Conservation (phyloP, 139 green algal species). For the Chlamydomonas applanata region DNA sequence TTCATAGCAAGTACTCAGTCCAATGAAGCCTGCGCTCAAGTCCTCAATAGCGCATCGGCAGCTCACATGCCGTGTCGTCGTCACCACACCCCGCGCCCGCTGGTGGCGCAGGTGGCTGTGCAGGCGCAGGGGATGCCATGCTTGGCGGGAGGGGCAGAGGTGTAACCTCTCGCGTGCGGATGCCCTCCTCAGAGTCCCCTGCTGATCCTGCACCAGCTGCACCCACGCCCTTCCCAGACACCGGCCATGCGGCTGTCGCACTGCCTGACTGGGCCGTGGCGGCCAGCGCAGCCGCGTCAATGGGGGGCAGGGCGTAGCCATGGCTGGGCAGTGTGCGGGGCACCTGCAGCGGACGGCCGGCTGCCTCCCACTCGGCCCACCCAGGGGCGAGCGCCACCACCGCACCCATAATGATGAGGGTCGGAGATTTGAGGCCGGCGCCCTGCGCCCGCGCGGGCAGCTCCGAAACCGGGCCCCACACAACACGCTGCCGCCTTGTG, state of each 20-base stretch:
- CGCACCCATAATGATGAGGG: constrained; percentile 87
- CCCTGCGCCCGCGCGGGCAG: constrained; percentile 38
- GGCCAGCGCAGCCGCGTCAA: not conserved
- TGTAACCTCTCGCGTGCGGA: no score
- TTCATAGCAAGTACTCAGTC: no score
- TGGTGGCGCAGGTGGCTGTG: not conserved
- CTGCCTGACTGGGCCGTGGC: not conserved
- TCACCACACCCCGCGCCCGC: not conserved
- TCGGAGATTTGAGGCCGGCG: constrained; percentile 67
- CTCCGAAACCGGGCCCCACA: constrained; percentile 66
- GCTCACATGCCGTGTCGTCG: not conserved
- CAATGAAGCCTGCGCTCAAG: no score
- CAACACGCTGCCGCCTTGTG: constrained; percentile 75
- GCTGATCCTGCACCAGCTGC: constrained; percentile 11
- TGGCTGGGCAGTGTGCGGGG: not conserved
- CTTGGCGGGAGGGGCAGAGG: no score
- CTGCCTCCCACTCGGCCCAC: constrained; percentile 20
- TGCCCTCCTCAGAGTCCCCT: not conserved
- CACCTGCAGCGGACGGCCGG: constrained; percentile 2
- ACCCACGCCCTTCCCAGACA: not conserved
- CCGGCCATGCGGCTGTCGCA: not conserved
- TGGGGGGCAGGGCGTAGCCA: not conserved
- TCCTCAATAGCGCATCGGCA: not conserved
- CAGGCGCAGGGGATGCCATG: not conserved
- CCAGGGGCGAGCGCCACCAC: constrained; percentile 37